Percentiles rank a stretch among this genome's conserved stretches.
Evolutionary conservation across 73 alveolate genomes (phyloP).

Genomic region (Tetrahymena thermophila): DNA sequence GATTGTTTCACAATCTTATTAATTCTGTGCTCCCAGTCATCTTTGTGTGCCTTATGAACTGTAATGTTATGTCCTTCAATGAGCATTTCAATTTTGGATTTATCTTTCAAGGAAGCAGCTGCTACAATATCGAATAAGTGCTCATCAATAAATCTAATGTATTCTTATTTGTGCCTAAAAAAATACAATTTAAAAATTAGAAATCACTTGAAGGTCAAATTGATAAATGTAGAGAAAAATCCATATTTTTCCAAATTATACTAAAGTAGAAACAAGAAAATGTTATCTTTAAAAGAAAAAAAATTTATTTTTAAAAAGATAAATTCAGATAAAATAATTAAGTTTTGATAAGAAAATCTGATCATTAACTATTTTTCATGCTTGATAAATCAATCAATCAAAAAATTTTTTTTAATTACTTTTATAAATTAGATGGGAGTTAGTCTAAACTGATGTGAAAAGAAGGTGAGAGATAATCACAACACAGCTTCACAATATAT

Average conservation of each 20-base stretch:
- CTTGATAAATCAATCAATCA: background rate
- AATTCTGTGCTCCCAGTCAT: background rate
- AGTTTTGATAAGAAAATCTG: background rate
- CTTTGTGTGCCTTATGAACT: background rate
- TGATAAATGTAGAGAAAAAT: too few species aligned
- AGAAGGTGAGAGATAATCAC: background rate
- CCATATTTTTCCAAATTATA: background rate
- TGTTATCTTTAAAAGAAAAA: background rate
- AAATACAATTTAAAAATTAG: background rate
- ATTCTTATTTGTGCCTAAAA: background rate
- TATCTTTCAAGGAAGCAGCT: background rate
- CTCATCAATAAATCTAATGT: background rate
- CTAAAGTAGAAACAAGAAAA: background rate
- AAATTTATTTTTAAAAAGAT: too few species aligned
- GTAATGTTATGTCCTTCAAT: background rate
- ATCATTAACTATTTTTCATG: too few species aligned
- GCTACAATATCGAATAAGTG: background rate
- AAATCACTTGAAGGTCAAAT: too few species aligned
- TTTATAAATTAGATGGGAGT: background rate
- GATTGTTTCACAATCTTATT: background rate
- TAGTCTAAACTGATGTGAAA: background rate
- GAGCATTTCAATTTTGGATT: background rate
- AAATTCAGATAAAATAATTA: too few species aligned
- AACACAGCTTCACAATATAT: background rate
- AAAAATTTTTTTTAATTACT: background rate